Conservation (phyloP, 148 eudicot species). For the Polygonum maritimum region DNA sequence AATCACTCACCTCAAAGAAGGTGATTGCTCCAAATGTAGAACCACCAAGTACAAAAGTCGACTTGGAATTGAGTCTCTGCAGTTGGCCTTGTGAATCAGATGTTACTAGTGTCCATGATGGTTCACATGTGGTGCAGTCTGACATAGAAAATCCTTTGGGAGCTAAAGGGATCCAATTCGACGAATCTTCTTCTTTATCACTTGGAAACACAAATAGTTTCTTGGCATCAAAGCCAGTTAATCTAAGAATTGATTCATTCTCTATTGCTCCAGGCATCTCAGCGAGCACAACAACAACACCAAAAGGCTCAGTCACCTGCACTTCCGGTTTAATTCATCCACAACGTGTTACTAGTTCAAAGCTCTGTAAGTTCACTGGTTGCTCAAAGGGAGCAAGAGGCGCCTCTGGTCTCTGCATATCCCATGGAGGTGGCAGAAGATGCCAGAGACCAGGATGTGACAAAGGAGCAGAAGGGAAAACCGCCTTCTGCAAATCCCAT, state of each 20-base stretch:
- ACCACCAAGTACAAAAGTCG: slow-evolving; percentile 22
- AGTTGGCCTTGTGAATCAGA: slow-evolving; percentile 70
- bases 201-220: slow-evolving; percentile 19
- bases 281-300: slow-evolving; percentile 40
- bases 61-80: slow-evolving; percentile 64
- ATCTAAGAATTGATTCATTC: slow-evolving; percentile 18
- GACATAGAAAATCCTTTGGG: slow-evolving; percentile 15
- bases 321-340: slow-evolving; percentile 59
- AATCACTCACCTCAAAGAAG: slow-evolving; percentile 43
- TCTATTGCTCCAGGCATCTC: slow-evolving; percentile 33
- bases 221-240: slow-evolving; percentile 31
- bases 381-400: slow-evolving; percentile 95
- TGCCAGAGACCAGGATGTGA: slow-evolving; percentile 84
- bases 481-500: slow-evolving; percentile 97
- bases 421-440: slow-evolving; percentile 98
- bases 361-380: slow-evolving; percentile 64
- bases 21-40: slow-evolving; percentile 24
- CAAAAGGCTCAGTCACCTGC: slow-evolving; percentile 76
- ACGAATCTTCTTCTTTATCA: slow-evolving; percentile 30
- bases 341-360: slow-evolving; percentile 46
- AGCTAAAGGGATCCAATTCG: slow-evolving; percentile 15
- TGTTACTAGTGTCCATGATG: slow-evolving; percentile 47
- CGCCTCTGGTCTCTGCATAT: slow-evolving; percentile 92
- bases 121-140: slow-evolving; percentile 20
- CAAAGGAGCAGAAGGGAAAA: slow-evolving; percentile 97